These are phyloP conservation scores for Clavaria fumosa DNA, from an alignment of 768 basidiomycete genomes.

Conservation along the genomic window DNA sequence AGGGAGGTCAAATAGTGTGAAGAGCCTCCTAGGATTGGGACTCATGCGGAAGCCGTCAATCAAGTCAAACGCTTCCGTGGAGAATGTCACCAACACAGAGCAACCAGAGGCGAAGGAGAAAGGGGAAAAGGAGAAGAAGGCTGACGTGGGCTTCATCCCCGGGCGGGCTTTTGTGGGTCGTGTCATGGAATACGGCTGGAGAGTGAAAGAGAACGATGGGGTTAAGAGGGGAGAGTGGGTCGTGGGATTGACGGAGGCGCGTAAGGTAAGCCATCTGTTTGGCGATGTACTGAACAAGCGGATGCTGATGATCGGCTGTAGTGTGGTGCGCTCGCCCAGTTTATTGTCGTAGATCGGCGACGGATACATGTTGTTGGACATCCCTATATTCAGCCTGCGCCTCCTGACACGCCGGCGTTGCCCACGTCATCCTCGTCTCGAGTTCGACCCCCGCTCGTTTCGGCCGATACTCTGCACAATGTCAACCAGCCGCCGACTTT, in stretches of 20 bases:
- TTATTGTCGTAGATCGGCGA: conserved; percentile 68
- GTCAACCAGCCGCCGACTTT: conserved; percentile 23
- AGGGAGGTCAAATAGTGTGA: conserved; percentile 2
- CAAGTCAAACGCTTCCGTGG: background rate
- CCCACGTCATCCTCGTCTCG: conserved; percentile 5
- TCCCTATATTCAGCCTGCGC: conserved; percentile 22
- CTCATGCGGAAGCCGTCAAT: conserved; percentile 9
- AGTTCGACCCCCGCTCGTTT: background rate
- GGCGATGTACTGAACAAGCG: conserved; percentile 7
- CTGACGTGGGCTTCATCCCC: conserved; percentile 64
- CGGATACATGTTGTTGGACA: conserved; percentile 60
- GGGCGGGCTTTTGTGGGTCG: conserved; percentile 80
- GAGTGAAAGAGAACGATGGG: conserved; percentile 43
- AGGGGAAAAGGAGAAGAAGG: conserved; percentile 10
- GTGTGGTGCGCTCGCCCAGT: conserved; percentile 84
- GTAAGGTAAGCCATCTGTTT: conserved; percentile 53
- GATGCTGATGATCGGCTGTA: conserved; percentile 16
- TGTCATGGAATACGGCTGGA: conserved; percentile 71
- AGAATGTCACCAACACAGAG: conserved; percentile 8
- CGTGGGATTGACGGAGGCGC: conserved; percentile 59
- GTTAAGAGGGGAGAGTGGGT: conserved; percentile 77
- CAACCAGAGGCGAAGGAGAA: conserved; percentile 1
- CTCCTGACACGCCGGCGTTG: conserved; percentile 1
- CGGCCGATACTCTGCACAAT: conserved; percentile 2
- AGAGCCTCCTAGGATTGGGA: conserved; percentile 7